Base-by-base conservation (phyloP, 2,329 filamentous ascomycete species). In the Colletotrichum gigasporum region DNA sequence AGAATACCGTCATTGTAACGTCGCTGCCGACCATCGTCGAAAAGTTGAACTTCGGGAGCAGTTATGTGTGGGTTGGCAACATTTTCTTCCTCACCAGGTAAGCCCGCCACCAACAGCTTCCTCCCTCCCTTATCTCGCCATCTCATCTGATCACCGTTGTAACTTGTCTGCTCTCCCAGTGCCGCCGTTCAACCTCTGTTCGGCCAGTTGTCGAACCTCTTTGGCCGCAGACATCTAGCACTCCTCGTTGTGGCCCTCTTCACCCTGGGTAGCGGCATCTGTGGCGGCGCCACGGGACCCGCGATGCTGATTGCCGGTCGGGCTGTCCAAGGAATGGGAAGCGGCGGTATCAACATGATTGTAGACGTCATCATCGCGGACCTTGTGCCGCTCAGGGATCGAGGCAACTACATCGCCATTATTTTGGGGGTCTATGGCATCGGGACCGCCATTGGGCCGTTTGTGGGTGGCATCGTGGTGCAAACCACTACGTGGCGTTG, bases 191-290 rank as follows among this genome's bases (percentile, higher is more conserved):
- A 83, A 52, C 85, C 85, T 0, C 66, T 86, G 0, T 82, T 81
- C 42, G 83, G 82, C 1, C 83, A 87, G 66, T 66, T 84, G 0
- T 77, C 80, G 12, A 79, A 86, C 54, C 76, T 87, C n/a, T 87
- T 83, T 65, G 85, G 86, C 3, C 77, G 85, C 2, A 77, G 81
- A 20, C 78, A 74, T 50, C 71, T 78, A 22, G 74, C 76, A 14
- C 72, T 85, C 0, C 50, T 70, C 7, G 72, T 80, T 3, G 77
- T 86, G 2, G 74, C 72, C 10, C 64, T 85, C 1, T 87, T 87
- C 63, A 76, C 75, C 0, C 67, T 88, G 0, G 86, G 86, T 0
- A 86, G 84, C 58, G 83, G 79, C 0, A 75, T 90, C 3, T 80
- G 76, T 41, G 86, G 84, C 0, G 80, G 79, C 0, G 82, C 86